phyloP scores from a whole-genome alignment of 176 grass and related monocot genomes.

The Oryza meridionalis region DNA sequence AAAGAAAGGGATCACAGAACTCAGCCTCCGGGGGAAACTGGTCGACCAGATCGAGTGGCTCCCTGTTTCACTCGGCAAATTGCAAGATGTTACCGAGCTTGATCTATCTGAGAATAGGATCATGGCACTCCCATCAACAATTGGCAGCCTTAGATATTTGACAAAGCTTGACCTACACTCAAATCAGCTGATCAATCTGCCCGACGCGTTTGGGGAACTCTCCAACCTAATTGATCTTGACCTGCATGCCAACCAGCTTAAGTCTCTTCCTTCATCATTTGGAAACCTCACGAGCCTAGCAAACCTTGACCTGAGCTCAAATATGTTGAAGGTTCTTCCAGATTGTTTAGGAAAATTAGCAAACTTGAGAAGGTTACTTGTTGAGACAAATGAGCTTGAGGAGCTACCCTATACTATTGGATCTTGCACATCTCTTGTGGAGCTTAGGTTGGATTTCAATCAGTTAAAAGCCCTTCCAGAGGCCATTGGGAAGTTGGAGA shows the following conservation, averaged over 20 bases:
- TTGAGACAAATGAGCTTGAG: constrained; percentile 89
- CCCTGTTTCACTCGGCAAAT: constrained; percentile 89
- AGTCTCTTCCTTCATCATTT: constrained; percentile 79
- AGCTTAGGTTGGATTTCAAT: constrained; percentile 94
- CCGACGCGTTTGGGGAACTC: constrained; percentile 90
- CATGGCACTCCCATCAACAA: constrained; percentile 76
- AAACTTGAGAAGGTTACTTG: constrained; percentile 78
- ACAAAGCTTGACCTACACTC: constrained; percentile 92
- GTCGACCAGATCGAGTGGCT: constrained; percentile 96
- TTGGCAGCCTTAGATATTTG: constrained; percentile 79
- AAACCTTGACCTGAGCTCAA: constrained; percentile 84
- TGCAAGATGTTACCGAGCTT: constrained; percentile 80
- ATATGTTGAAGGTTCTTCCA: constrained; percentile 69
- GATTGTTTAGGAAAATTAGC: constrained; percentile 77
- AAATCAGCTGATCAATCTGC: constrained; percentile 87
- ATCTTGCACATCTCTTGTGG: constrained; percentile 74
- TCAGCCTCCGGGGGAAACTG: constrained; percentile 85
- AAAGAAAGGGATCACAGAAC: constrained; percentile 65
- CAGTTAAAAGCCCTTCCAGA: constrained; percentile 92
- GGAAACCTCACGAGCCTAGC: constrained; percentile 71
- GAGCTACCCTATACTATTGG: constrained; percentile 96
- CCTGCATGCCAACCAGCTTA: constrained; percentile 76
- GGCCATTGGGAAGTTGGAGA: constrained; percentile 86
- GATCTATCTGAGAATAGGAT: constrained; percentile 92
- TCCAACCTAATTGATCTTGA: constrained; percentile 80